Evolutionary conservation across 371 early-diverging fungal species (phyloP).

Genomic region (Choanephora cucurbitarum): DNA sequence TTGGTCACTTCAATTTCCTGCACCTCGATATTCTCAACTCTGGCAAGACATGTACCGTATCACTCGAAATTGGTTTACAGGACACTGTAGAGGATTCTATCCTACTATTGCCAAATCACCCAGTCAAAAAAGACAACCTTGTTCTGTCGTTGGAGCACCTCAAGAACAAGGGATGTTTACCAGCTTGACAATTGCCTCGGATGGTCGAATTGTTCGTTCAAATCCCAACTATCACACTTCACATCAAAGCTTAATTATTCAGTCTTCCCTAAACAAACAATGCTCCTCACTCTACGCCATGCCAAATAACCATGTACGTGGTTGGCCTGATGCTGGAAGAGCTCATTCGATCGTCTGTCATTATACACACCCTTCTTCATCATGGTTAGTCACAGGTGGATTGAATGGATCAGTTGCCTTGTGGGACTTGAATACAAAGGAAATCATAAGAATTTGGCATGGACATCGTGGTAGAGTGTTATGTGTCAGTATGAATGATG

Average conservation of each 20-base stretch:
- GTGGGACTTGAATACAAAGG: conserved; percentile 44
- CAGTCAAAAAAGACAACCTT: conserved; percentile 3
- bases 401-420: conserved; percentile 58
- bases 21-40: conserved; percentile 8
- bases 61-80: conserved; percentile 57
- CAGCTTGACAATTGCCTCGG: conserved; percentile 34
- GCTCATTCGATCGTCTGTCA: conserved; percentile 52
- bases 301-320: neutral
- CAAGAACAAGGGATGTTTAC: conserved; percentile 57
- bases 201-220: conserved; percentile 45
- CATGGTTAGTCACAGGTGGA: conserved; percentile 56
- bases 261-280: conserved; percentile 33
- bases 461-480: conserved; percentile 58
- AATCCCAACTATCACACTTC: conserved; percentile 54
- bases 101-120: conserved; percentile 19
- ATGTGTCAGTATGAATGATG: conserved; percentile 57
- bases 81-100: conserved; percentile 45
- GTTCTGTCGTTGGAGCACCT: conserved; percentile 49
- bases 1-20: conserved; percentile 45
- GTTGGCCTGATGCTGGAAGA: conserved; percentile 7
- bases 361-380: conserved; percentile 41
- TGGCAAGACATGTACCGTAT: conserved; percentile 60
- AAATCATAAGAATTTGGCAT: conserved; percentile 46
- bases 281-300: conserved; percentile 14
- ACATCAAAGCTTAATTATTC: conserved; percentile 28